Evolutionary conservation across 73 alveolate genomes (phyloP).

Genomic region (Tetrahymena malaccensis): DNA sequence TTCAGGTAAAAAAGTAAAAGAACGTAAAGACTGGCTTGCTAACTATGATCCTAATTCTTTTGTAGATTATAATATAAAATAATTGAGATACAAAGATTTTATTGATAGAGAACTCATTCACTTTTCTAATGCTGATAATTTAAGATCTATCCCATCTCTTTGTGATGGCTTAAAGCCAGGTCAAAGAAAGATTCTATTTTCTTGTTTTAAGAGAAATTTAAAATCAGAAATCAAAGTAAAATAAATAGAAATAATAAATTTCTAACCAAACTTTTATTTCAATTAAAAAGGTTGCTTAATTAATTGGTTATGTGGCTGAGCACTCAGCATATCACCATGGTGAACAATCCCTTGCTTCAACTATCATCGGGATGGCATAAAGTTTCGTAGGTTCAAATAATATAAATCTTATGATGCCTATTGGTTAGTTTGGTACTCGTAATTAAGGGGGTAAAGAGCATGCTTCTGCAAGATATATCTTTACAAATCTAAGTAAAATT

Average conservation of each 20-base stretch:
- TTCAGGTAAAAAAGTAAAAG: not conserved
- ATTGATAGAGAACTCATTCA: constrained; percentile 89
- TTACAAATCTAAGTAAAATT: constrained; percentile 82
- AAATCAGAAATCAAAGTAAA: constrained; percentile 81
- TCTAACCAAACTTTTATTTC: not conserved
- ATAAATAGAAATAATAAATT: not conserved
- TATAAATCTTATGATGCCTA: constrained; percentile 85
- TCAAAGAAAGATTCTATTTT: constrained; percentile 94
- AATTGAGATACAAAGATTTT: constrained; percentile 79
- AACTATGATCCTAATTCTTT: constrained; percentile 59
- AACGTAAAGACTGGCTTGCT: not conserved
- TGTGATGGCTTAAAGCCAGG: constrained; percentile 99
- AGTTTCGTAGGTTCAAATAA: constrained; percentile 97
- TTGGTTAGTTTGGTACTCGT: constrained; percentile 99
- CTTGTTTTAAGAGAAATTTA: constrained; percentile 96
- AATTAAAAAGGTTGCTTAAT: constrained; percentile 78
- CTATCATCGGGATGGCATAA: constrained; percentile 98
- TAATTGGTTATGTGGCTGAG: constrained; percentile 98
- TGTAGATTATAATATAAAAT: constrained; percentile 55
- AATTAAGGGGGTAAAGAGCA: constrained; percentile 98
- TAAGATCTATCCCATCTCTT: constrained; percentile 94
- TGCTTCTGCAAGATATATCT: constrained; percentile 99
- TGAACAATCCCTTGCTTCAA: constrained; percentile 83
- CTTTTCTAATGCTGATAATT: constrained; percentile 88
- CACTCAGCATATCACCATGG: constrained; percentile 99